Percentiles rank a stretch among this genome's conserved stretches.
phyloP scores from a whole-genome alignment of 768 basidiomycete species.

The Lanmaoa pseudosensibilis region DNA sequence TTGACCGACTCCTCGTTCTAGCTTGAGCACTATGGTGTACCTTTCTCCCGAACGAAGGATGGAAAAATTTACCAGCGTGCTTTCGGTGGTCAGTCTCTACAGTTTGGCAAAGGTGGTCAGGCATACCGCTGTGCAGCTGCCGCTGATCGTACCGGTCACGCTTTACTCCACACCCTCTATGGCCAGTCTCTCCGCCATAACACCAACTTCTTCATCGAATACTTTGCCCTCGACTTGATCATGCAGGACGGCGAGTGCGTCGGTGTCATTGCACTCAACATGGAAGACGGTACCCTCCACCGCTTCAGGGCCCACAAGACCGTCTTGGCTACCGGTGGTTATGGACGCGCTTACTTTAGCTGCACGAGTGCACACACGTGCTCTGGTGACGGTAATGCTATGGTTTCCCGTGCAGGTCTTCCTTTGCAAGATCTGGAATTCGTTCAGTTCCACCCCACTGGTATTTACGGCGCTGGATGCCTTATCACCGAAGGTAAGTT shows the following conservation, averaged over 20 bases:
- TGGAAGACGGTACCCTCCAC: constrained; percentile 99
- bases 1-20: constrained; percentile 32
- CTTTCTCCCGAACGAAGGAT: constrained; percentile 97
- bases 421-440: constrained; percentile 98
- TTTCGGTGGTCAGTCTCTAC: constrained; percentile 96
- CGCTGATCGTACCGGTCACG: constrained; percentile 98
- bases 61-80: constrained; percentile 99
- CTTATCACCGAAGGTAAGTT: constrained; percentile 91
- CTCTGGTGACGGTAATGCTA: constrained; percentile 97
- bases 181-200: constrained; percentile 98
- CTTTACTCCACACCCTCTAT: constrained; percentile 97
- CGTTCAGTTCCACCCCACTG: constrained; percentile 99
- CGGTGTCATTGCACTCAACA: constrained; percentile 97
- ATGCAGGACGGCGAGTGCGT: constrained; percentile 99
- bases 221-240: constrained; percentile 98
- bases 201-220: constrained; percentile 99
- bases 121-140: constrained; percentile 99
- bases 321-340: constrained; percentile 96
- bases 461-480: constrained; percentile 99
- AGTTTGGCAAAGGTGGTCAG: constrained; percentile 98
- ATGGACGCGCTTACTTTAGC: constrained; percentile 97
- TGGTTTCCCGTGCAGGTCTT: constrained; percentile 95
- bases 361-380: constrained; percentile 99
- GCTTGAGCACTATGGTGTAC: constrained; percentile 98
- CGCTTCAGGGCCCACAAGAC: constrained; percentile 99